Evolutionary conservation across 1,284 basidiomycete genomes (phyloP).

Genomic region (Coriolopsis trogii): DNA sequence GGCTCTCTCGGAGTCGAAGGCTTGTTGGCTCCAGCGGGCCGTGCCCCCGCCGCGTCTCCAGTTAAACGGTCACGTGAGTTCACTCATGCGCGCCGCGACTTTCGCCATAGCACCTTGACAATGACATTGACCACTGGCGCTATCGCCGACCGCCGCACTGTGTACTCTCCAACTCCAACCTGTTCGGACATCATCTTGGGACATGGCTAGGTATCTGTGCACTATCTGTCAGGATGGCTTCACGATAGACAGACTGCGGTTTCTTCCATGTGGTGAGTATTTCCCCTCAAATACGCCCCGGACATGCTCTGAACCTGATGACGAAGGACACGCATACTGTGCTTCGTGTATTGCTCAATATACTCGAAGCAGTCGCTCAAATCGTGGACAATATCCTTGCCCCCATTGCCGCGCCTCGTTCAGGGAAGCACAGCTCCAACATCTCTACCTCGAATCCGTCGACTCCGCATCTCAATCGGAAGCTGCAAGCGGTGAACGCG

Average conservation of each 20-base stretch:
- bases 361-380: background rate
- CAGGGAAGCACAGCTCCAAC: conserved; percentile 1
- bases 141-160: too few species aligned
- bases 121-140: too few species aligned
- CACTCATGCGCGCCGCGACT: too few species aligned
- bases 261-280: conserved; percentile 16
- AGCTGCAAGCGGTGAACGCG: background rate
- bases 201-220: conserved; percentile 5
- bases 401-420: conserved; percentile 15
- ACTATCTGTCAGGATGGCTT: conserved; percentile 18
- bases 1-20: too few species aligned
- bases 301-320: background rate
- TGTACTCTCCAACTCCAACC: too few species aligned
- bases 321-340: conserved; percentile 15
- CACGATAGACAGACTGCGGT: conserved; percentile 1
- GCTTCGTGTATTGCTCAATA: conserved; percentile 9
- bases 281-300: background rate
- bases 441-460: conserved; percentile 13
- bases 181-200: too few species aligned
- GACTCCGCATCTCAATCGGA: conserved; percentile 2
- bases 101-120: too few species aligned
- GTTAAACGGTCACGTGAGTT: too few species aligned
- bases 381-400: conserved; percentile 1
- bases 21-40: too few species aligned
- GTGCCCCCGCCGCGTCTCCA: too few species aligned